These are phyloP conservation scores for Podaxis sp. DNA, from an alignment of 768 basidiomycete species.

Conservation along the genomic window DNA sequence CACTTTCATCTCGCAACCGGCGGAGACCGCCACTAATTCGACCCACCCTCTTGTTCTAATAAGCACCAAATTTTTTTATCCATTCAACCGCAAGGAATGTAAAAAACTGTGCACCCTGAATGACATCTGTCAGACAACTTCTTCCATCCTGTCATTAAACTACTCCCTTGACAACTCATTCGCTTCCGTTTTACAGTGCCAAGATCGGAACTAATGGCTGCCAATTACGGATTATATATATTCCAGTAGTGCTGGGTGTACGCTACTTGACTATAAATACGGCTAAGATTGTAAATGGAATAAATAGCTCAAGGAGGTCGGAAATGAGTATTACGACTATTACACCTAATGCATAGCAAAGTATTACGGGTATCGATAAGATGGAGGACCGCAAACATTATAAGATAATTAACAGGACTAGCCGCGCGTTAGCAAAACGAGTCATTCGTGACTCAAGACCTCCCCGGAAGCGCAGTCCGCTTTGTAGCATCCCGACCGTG, in stretches of 20 bases:
- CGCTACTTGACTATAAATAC: conserved; percentile 10
- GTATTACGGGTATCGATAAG: conserved; percentile 1
- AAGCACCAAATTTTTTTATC: not conserved
- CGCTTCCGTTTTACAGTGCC: conserved; percentile 1
- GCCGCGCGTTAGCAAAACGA: not conserved
- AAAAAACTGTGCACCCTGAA: conserved; percentile 3
- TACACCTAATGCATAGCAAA: conserved; percentile 2
- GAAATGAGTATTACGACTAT: conserved; percentile 2
- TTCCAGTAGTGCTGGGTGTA: not conserved
- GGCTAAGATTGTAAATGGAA: not conserved
- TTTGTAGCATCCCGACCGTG: conserved; percentile 86
- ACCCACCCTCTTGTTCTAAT: not conserved
- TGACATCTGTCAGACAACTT: not conserved
- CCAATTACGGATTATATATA: not conserved
- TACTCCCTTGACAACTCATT: conserved; percentile 8
- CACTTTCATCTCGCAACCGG: not conserved
- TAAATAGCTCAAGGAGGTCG: not conserved
- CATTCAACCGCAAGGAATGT: conserved; percentile 30
- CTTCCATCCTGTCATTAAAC: not conserved
- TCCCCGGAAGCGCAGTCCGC: conserved; percentile 12
- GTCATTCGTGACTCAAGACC: not conserved
- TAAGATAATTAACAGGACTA: not conserved
- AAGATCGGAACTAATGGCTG: not conserved
- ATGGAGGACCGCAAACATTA: not conserved
- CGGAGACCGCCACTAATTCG: conserved; percentile 21